A percentile compares a stretch with the other conserved stretches of the same genome.
Evolutionary conservation across 2,329 filamentous ascomycete genomes (phyloP).

Genomic region (Xenoacremonium recifei): DNA sequence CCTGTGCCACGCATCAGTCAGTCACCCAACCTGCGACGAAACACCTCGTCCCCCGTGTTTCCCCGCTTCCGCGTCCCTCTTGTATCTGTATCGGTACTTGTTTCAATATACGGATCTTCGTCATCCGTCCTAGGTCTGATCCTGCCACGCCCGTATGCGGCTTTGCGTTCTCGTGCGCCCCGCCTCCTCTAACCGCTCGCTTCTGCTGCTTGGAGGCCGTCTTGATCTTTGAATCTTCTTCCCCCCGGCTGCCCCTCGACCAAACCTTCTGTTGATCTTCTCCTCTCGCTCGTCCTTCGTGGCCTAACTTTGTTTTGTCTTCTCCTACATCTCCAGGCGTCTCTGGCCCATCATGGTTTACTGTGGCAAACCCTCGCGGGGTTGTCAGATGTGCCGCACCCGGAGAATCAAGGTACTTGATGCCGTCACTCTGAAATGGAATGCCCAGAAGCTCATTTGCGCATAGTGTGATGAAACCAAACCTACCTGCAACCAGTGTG

Average conservation of each 20-base stretch:
- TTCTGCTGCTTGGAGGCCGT: slow-evolving; percentile 18
- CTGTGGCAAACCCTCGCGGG: slow-evolving; percentile 63
- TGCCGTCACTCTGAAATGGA: not conserved
- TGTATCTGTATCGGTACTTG: slow-evolving; percentile 5
- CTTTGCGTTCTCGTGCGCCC: slow-evolving; percentile 26
- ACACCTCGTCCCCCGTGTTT: no score
- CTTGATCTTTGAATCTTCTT: not conserved
- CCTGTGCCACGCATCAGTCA: no score
- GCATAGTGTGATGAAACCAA: slow-evolving; percentile 65
- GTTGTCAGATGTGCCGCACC: slow-evolving; percentile 73
- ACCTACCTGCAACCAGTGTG: slow-evolving; percentile 64
- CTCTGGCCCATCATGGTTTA: slow-evolving; percentile 65
- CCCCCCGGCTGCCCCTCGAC: slow-evolving; percentile 7
- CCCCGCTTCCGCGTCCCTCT: no score
- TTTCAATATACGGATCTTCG: slow-evolving; percentile 12
- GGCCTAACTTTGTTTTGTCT: slow-evolving; percentile 1
- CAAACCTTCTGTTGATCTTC: slow-evolving; percentile 7
- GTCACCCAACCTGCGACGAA: no score
- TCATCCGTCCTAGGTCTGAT: slow-evolving; percentile 11
- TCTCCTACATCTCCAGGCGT: no score
- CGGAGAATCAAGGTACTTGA: slow-evolving; percentile 66
- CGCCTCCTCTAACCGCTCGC: slow-evolving; percentile 18
- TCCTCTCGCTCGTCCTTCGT: slow-evolving; percentile 4
- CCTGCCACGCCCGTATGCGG: slow-evolving; percentile 21
- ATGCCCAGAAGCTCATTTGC: not conserved